A percentile compares a stretch with the other conserved stretches of the same genome.
phyloP scores from a whole-genome alignment of 306 rosid genomes.

The Ziziphus jujuba region DNA sequence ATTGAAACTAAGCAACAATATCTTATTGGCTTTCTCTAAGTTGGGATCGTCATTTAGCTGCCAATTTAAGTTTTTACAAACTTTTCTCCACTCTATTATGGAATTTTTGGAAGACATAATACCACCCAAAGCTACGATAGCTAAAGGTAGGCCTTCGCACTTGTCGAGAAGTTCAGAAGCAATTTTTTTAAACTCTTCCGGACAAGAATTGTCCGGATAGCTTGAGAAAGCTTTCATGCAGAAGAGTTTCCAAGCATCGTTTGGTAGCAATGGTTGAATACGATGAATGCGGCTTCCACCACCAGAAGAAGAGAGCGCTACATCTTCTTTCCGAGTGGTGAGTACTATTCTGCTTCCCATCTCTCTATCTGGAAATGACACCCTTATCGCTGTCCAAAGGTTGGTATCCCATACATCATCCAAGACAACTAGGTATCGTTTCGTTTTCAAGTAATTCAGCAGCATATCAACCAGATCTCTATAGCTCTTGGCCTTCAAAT shows the following conservation, averaged over 20 bases:
- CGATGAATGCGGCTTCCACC: conserved; percentile 11
- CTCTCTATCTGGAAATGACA: conserved; percentile 13
- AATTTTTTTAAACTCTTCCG: not conserved
- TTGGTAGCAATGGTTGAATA: not conserved
- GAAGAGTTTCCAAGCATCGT: conserved; percentile 24
- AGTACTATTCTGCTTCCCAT: conserved; percentile 25
- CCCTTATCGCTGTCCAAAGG: conserved; percentile 5
- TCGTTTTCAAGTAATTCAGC: conserved; percentile 6
- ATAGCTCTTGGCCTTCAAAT: conserved; percentile 5
- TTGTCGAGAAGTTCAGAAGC: conserved; percentile 13
- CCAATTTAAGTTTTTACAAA: conserved; percentile 7
- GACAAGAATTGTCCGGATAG: conserved; percentile 5
- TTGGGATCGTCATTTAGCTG: not conserved
- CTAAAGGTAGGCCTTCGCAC: conserved; percentile 29
- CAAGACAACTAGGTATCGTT: conserved; percentile 19
- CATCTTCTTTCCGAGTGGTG: conserved; percentile 19
- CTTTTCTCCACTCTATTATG: not conserved
- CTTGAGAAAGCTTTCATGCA: conserved; percentile 25
- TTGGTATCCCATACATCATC: conserved; percentile 28
- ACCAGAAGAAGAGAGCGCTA: conserved; percentile 12
- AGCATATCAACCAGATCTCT: conserved; percentile 10
- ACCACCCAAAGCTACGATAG: conserved; percentile 20
- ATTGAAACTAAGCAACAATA: conserved; percentile 5
- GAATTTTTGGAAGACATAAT: conserved; percentile 23
- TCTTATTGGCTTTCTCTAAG: not conserved